Evolutionary conservation across 352 stramenopile genomes (phyloP).

Genomic region (Phytophthora macrochlamydospora): DNA sequence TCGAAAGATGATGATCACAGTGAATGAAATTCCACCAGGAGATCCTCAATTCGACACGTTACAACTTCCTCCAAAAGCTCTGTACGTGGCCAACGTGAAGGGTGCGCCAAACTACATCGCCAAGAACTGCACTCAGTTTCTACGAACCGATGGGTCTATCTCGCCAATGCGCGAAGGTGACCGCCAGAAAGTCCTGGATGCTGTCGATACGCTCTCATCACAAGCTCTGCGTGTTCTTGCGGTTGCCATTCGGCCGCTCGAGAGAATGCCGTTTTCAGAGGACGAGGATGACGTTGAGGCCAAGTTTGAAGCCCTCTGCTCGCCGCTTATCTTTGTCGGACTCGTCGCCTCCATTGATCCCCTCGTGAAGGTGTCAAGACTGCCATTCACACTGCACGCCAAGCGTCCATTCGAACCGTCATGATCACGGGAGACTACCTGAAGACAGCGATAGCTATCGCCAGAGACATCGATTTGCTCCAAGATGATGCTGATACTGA

Average conservation of each 20-base stretch:
- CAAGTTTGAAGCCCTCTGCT: slow-evolving; percentile 62
- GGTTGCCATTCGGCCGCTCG: slow-evolving; percentile 79
- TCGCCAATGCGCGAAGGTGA: slow-evolving; percentile 41
- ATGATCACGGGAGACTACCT: slow-evolving; percentile 96
- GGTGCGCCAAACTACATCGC: slow-evolving; percentile 70
- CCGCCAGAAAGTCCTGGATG: slow-evolving; percentile 45
- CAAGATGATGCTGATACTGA: slow-evolving; percentile 43
- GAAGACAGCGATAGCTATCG: slow-evolving; percentile 95
- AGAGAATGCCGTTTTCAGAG: slow-evolving; percentile 44
- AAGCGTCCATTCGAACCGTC: slow-evolving; percentile 67
- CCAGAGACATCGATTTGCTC: slow-evolving; percentile 91
- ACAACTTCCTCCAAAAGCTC: slow-evolving; percentile 44
- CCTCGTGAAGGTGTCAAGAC: slow-evolving; percentile 61
- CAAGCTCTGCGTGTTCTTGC: slow-evolving; percentile 89
- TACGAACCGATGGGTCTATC: slow-evolving; percentile 54
- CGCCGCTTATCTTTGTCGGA: slow-evolving; percentile 91
- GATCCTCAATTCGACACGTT: slow-evolving; percentile 43
- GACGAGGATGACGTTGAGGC: slow-evolving; percentile 59
- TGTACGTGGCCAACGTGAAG: slow-evolving; percentile 66
- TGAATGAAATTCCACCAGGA: slow-evolving; percentile 51
- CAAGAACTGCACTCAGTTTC: slow-evolving; percentile 57
- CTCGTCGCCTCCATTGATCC: slow-evolving; percentile 92
- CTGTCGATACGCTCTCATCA: slow-evolving; percentile 62
- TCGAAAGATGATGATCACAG: slow-evolving; percentile 93
- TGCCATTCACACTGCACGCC: slow-evolving; percentile 57